A percentile compares a stretch with the other conserved stretches of the same genome.
Conservation (phyloP, 371 early-diverging fungal species). For the Phascolomyces articulosus region DNA sequence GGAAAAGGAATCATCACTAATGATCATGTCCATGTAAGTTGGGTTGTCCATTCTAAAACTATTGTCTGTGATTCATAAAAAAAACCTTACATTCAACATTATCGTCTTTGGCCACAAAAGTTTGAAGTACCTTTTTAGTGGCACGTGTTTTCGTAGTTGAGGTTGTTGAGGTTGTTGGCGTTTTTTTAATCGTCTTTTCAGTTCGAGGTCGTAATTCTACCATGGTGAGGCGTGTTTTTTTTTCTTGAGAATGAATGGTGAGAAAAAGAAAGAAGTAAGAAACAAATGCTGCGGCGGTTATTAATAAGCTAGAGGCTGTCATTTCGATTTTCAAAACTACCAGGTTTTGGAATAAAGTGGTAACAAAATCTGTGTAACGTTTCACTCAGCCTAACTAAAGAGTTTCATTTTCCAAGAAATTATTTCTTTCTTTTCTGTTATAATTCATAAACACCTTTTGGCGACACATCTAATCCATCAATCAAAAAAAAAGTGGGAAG, state of each 20-base stretch:
- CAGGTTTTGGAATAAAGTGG: no score
- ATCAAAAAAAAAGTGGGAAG: no score
- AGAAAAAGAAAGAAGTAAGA: background rate
- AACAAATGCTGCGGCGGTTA: background rate
- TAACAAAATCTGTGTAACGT: background rate
- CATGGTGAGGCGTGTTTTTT: background rate
- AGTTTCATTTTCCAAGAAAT: background rate
- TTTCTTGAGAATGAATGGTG: background rate
- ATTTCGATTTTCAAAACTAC: no score
- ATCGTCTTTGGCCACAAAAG: slow-evolving; percentile 28
- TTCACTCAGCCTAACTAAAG: background rate
- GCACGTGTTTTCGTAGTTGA: background rate
- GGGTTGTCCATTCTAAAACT: background rate
- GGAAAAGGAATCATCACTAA: slow-evolving; percentile 48
- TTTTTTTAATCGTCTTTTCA: slow-evolving; percentile 1
- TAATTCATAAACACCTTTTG: no score
- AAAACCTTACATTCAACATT: slow-evolving; percentile 21
- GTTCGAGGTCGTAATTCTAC: slow-evolving; percentile 2
- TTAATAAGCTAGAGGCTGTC: background rate
- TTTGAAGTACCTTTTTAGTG: slow-evolving; percentile 11
- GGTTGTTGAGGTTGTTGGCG: background rate
- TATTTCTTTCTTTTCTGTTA: background rate
- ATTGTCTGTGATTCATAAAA: background rate
- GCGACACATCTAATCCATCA: no score
- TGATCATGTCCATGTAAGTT: background rate